These are phyloP conservation scores for Melanogaster broomeanus DNA, from an alignment of 768 basidiomycete genomes.

Conservation along the genomic window DNA sequence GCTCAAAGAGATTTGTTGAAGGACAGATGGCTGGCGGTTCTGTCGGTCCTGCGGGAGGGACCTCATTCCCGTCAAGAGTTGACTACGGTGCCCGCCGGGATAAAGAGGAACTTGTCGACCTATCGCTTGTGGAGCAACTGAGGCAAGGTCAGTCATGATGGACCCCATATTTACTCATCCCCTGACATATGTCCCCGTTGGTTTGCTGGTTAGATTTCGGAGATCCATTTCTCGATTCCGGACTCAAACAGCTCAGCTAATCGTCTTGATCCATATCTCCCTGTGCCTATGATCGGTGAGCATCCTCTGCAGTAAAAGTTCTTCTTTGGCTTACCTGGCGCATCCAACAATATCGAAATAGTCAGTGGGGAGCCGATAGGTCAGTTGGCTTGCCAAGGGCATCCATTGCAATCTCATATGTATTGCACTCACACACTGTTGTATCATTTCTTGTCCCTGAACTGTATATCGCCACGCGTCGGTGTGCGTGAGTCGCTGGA, in stretches of 20 bases:
- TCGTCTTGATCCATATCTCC: background rate
- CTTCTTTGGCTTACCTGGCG: conserved; percentile 5
- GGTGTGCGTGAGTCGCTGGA: no score
- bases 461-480: background rate
- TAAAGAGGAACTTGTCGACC: conserved; percentile 58
- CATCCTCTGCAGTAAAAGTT: background rate
- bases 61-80: conserved; percentile 28
- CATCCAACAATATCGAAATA: background rate
- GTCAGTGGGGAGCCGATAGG: background rate
- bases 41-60: conserved; percentile 14
- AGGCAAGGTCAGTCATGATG: conserved; percentile 47
- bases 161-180: background rate
- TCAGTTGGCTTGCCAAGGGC: background rate
- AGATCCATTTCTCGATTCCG: conserved; percentile 51
- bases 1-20: conserved; percentile 26
- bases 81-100: conserved; percentile 49
- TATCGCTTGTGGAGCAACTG: conserved; percentile 48
- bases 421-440: background rate
- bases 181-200: background rate
- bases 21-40: conserved; percentile 14
- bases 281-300: conserved; percentile 9
- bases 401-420: conserved; percentile 3
- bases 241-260: conserved; percentile 28
- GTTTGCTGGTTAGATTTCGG: conserved; percentile 45
- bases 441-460: background rate